Conservation (phyloP, 371 early-diverging fungal species). For the Actinomucor elegans region DNA sequence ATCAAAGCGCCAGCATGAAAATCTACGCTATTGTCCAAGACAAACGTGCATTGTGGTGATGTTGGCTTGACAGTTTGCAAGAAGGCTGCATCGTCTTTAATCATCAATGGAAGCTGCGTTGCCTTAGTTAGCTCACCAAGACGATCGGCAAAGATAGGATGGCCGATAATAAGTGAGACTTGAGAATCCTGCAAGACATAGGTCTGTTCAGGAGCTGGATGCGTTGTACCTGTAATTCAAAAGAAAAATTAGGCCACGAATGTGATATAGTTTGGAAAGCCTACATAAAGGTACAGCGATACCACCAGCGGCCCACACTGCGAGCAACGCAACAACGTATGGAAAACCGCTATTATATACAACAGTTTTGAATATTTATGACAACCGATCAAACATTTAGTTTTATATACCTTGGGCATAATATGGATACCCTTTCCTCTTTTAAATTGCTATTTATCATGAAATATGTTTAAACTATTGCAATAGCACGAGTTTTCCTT, state of each 20-base stretch:
- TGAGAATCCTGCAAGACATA: constrained; percentile 65
- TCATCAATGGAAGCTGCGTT: neutral
- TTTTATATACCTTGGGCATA: constrained; percentile 57
- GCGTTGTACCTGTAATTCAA: constrained; percentile 54
- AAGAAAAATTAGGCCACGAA: too few relatives aligned
- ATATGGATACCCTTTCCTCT: constrained; percentile 68
- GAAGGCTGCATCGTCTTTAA: constrained; percentile 3
- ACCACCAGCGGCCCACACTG: constrained; percentile 77
- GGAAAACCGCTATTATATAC: constrained; percentile 59
- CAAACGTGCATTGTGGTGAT: constrained; percentile 5
- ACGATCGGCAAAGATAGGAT: constrained; percentile 40
- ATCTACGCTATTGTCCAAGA: constrained; percentile 21
- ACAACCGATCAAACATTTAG: too few relatives aligned
- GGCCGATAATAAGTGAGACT: constrained; percentile 43
- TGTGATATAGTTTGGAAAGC: too few relatives aligned
- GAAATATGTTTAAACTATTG: too few relatives aligned
- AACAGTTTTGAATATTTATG: too few relatives aligned
- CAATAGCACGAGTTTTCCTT: too few relatives aligned
- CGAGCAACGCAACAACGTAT: constrained; percentile 74
- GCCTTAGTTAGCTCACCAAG: constrained; percentile 19
- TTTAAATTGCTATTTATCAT: constrained; percentile 50
- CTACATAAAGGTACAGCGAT: constrained; percentile 76
- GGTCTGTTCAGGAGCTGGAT: constrained; percentile 66
- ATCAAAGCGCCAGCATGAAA: constrained; percentile 62
- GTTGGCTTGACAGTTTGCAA: neutral